Base-by-base conservation (phyloP, 2,329 filamentous ascomycete species). In the Xylaria arbuscula region DNA sequence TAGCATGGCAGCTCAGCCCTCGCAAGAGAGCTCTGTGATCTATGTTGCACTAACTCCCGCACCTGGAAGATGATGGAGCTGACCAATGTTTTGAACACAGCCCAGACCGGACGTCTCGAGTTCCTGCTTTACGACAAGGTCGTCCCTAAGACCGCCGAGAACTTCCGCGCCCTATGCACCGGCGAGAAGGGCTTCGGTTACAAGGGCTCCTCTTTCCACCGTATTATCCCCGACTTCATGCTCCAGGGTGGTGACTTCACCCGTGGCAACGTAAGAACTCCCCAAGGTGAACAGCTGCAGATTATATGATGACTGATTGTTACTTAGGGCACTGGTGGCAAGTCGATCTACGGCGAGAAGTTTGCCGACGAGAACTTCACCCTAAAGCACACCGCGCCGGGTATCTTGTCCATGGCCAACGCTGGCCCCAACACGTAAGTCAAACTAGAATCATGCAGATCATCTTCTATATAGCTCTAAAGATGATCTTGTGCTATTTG, bases 201-300 rank as follows among this genome's bases (percentile, higher is more conserved):
- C 88, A 83, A 88, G 81, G 89, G 89, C 80, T 96, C 93, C 76
- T 87, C 88, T 75, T 97, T 97, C 91, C 93, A 97, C 89, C 93
- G 94, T 77, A 91, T 97, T 83, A 97, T 97, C 83, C 92, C 92
- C 76, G 82, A 93, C 67, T 97, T 97, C 88, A 97, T 97, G 94
- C 91, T 97, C 77, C 94, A 97, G 88, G 94, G 93, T 81, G 93
- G 93, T 88, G 93, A 97, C 88, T 97, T 97, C 87, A 97, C 93
- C 83, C 92, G 92, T 80, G 89, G 90, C 80, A 96, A 97, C 84
- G 94, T 97, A 87, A 82, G 92, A 84, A 45, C 5, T 53, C 54
- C 17, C n/a, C n/a, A 54, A 11, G n/a, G 42, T 9, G 11, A 47
- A 42, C n/a, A 36, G 19, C 17, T 45, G 24, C 34, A 19, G 50